Evolutionary conservation across 2,329 filamentous ascomycete genomes (phyloP).

Genomic region (Colletotrichum salicis): DNA sequence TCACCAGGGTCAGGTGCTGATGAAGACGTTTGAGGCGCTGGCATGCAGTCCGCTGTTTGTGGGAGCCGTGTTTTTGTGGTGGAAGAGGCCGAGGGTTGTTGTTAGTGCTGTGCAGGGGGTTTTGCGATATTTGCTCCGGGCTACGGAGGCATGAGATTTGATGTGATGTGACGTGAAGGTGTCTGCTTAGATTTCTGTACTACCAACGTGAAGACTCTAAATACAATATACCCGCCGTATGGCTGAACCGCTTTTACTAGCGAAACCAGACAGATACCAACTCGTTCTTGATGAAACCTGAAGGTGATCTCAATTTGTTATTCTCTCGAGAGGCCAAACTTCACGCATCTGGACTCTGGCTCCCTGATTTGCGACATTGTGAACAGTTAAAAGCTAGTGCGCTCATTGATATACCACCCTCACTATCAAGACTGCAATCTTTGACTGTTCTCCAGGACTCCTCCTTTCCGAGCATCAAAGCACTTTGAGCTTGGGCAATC

Average conservation of each 20-base stretch:
- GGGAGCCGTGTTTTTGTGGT: conserved; percentile 33
- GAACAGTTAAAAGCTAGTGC: too few species aligned
- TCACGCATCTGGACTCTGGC: too few species aligned
- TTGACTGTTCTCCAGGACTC: too few species aligned
- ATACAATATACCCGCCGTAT: not conserved
- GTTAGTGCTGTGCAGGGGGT: conserved; percentile 16
- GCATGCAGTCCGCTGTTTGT: conserved; percentile 32
- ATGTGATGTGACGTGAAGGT: not conserved
- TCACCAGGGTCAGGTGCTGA: conserved; percentile 72
- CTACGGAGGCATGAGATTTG: not conserved
- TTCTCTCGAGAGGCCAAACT: too few species aligned
- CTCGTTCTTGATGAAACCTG: too few species aligned
- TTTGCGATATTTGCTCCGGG: conserved; percentile 3
- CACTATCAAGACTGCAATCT: too few species aligned
- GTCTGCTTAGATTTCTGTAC: not conserved
- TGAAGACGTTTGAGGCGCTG: conserved; percentile 40
- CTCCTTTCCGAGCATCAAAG: too few species aligned
- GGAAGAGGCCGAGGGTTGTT: conserved; percentile 33
- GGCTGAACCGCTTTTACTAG: not conserved
- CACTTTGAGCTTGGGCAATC: too few species aligned
- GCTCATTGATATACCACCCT: too few species aligned
- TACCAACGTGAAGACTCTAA: not conserved
- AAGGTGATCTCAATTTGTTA: not conserved
- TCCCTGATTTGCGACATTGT: not conserved
- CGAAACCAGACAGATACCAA: not conserved